phyloP scores from a whole-genome alignment of 2,329 filamentous ascomycete species.

The Verticillium klebahnii region DNA sequence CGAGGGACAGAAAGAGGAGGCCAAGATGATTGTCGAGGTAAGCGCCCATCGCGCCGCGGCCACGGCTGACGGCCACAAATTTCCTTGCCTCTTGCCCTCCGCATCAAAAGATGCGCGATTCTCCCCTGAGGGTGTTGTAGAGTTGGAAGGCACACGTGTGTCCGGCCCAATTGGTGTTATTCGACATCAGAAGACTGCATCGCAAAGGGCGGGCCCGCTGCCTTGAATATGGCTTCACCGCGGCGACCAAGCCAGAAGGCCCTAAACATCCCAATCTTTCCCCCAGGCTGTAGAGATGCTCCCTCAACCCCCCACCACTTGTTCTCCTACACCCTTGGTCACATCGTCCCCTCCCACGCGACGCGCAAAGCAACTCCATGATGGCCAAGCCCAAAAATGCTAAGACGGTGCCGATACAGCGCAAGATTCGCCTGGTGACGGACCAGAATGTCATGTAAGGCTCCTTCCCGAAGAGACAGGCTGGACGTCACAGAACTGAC shows the following conservation, averaged over 20 bases:
- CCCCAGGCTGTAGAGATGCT: not conserved
- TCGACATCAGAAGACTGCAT: conserved; percentile 5
- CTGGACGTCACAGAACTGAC: not conserved
- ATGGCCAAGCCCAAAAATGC: not conserved
- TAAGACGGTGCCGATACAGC: conserved; percentile 49
- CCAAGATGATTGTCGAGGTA: conserved; percentile 34
- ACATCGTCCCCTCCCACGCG: not conserved
- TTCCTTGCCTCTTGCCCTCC: not conserved
- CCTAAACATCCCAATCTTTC: not conserved
- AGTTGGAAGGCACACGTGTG: not conserved
- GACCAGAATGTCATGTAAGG: conserved; percentile 81
- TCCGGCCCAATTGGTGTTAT: not conserved
- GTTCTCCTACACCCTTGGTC: not conserved
- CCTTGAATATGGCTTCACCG: not conserved
- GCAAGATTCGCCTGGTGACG: conserved; percentile 88
- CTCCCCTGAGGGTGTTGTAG: not conserved
- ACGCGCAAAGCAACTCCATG: conserved; percentile 4
- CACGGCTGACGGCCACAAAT: not conserved
- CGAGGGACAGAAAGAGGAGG: not conserved
- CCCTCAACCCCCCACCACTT: too few relatives aligned
- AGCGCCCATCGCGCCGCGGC: not conserved
- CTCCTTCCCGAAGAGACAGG: conserved; percentile 2
- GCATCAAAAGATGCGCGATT: not conserved
- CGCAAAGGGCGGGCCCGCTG: conserved; percentile 4
- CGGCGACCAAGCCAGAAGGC: not conserved